Conservation (phyloP, 2,329 filamentous ascomycete genomes). For the Metarhizium robertsii region DNA sequence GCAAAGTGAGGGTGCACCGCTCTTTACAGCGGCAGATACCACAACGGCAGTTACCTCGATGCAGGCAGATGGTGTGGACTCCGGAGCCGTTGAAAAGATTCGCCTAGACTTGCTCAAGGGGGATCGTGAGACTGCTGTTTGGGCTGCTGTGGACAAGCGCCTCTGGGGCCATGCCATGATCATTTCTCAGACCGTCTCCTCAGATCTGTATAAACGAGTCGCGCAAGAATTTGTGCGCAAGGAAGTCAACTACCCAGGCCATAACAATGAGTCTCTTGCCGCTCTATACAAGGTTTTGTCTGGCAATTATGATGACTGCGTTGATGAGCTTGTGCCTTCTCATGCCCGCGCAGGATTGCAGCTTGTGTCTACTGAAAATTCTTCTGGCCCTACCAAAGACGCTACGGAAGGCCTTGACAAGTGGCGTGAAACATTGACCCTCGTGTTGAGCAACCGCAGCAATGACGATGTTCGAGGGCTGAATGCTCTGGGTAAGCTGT, state of each 20-base stretch:
- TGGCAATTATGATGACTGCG: conserved; percentile 86
- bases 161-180: conserved; percentile 96
- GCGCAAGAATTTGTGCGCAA: conserved; percentile 92
- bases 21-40: conserved; percentile 15
- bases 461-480: conserved; percentile 69
- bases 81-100: conserved; percentile 60
- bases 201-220: conserved; percentile 84
- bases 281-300: conserved; percentile 90
- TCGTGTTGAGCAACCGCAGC: conserved; percentile 84
- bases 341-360: conserved; percentile 89
- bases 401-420: conserved; percentile 79
- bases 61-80: conserved; percentile 59
- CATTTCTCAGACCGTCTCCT: conserved; percentile 67
- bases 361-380: conserved; percentile 69
- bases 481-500: conserved; percentile 68
- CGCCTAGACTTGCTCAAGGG: conserved; percentile 67
- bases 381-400: conserved; percentile 55
- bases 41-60: conserved; percentile 23
- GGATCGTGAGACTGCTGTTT: conserved; percentile 83
- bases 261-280: conserved; percentile 78
- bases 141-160: conserved; percentile 85
- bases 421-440: conserved; percentile 82
- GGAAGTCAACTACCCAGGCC: conserved; percentile 75
- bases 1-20: conserved; percentile 9
- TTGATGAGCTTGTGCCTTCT: conserved; percentile 89